These are phyloP conservation scores for Fraxinus xanthoxyloides DNA, from an alignment of 305 asterid species.

Conservation along the genomic window DNA sequence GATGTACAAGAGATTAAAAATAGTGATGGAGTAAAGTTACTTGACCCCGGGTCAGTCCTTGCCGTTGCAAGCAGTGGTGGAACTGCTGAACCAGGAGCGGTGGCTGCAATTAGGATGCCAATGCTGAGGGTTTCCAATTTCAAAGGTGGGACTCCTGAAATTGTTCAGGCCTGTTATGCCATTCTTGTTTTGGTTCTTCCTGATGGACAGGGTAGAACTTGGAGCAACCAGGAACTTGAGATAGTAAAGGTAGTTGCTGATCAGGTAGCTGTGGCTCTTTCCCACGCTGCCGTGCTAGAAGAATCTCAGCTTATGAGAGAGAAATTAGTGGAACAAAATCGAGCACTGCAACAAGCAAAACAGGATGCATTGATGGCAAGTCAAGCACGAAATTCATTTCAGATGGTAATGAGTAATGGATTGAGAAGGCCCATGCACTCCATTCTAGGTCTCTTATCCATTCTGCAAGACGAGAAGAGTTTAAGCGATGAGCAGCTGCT, in stretches of 20 bases:
- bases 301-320: conserved; percentile 92
- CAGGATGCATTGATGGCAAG: conserved; percentile 86
- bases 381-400: conserved; percentile 80
- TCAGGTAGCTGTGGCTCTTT: conserved; percentile 96
- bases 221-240: conserved; percentile 78
- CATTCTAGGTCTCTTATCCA: conserved; percentile 71
- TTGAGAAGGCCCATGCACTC: conserved; percentile 97
- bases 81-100: conserved; percentile 58
- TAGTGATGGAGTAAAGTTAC: conserved; percentile 62
- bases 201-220: conserved; percentile 50
- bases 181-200: conserved; percentile 90
- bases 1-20: conserved; percentile 66
- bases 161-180: conserved; percentile 82
- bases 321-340: conserved; percentile 71
- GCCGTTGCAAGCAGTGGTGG: conserved; percentile 72
- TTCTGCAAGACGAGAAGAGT: conserved; percentile 68
- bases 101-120: conserved; percentile 94
- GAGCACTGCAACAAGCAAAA: conserved; percentile 75
- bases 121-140: conserved; percentile 86
- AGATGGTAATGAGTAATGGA: conserved; percentile 88
- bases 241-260: conserved; percentile 87
- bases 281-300: conserved; percentile 95
- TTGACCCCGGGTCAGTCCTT: conserved; percentile 57
- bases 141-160: conserved; percentile 94
- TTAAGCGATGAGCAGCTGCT: conserved; percentile 59